Percentiles rank a stretch among this genome's conserved stretches.
Evolutionary conservation across 2,329 filamentous ascomycete species (phyloP).

Genomic region (Amphichorda felina): DNA sequence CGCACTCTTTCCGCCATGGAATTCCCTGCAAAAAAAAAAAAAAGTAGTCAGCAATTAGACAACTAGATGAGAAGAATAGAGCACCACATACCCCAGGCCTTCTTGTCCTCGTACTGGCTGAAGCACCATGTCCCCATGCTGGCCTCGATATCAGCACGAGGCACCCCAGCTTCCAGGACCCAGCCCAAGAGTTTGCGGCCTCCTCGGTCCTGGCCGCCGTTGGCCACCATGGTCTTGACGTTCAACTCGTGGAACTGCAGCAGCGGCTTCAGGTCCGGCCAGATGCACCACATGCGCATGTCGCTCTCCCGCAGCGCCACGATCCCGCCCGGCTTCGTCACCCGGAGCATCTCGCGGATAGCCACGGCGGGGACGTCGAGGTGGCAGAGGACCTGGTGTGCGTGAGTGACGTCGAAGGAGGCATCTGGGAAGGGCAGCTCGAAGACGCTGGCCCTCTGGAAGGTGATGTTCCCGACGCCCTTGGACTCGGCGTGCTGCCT

Average conservation of each 20-base stretch:
- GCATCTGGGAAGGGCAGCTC: conserved; percentile 24
- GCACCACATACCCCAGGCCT: conserved; percentile 13
- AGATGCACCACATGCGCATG: conserved; percentile 15
- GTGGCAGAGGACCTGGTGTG: conserved; percentile 29
- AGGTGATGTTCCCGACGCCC: conserved; percentile 13
- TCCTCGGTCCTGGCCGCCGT: conserved; percentile 13
- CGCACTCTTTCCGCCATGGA: conserved; percentile 13
- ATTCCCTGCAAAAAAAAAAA: conserved; percentile 6
- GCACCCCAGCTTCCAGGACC: conserved; percentile 12
- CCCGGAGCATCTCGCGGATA: conserved; percentile 26
- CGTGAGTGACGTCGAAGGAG: conserved; percentile 29
- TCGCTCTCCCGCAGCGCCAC: conserved; percentile 22
- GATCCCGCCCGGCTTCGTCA: conserved; percentile 28
- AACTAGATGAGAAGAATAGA: neutral
- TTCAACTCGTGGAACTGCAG: conserved; percentile 11
- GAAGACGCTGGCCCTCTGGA: conserved; percentile 15
- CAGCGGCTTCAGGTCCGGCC: conserved; percentile 13
- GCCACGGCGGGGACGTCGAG: conserved; percentile 20
- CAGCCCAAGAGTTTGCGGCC: conserved; percentile 15
- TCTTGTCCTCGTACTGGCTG: conserved; percentile 11
- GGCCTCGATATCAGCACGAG: conserved; percentile 9
- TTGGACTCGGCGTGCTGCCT: conserved; percentile 9
- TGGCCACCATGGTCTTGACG: conserved; percentile 8
- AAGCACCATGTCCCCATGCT: conserved; percentile 18
- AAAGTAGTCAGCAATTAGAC: neutral